Evolutionary conservation across 495 filamentous ascomycete genomes (phyloP), one percentile per base, ranked within the genome.

Genomic region (Lophium mytilinum): DNA sequence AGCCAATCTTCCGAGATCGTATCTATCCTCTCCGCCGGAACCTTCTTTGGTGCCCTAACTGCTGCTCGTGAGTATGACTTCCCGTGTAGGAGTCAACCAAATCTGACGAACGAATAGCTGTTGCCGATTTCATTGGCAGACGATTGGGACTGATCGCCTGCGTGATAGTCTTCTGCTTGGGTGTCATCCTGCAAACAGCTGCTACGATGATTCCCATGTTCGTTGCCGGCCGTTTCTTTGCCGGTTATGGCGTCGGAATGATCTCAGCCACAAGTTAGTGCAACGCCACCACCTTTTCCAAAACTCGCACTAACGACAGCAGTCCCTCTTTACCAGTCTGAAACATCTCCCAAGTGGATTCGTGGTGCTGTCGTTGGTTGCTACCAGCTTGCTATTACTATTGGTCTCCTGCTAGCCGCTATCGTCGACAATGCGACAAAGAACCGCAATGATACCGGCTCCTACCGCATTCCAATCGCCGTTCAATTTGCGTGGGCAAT

Each of bases 21-120:
- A 0, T 73, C 90, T 4, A 86, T 96, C 40, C 78, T 96, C 48
- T 95, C 90, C 1, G 88, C 85, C 9, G 90, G 90, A 54, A 96
- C 90, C 9, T 94, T 94, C 76, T 87, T 93, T 63, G 90, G 84
- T 24, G 83, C 90, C 48, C 73, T 95, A 9, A 68, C 72, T n/a
- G 88, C 89, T 12, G 85, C 85, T 3, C 75, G 68, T 51, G 60
- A 65, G 49, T 15, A 6, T 19, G 5, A 11, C 37, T 3, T 40
- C 18, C 3, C n/a, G 24, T 24, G 37, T 19, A 36, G 18, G n/a
- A 24, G 1, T n/a, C 40, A 9, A 30, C 7, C 1, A 30, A 33
- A 21, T 35, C 30, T 35, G 11, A 50, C 9, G 30, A 9, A 19
- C 1, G 15, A 24, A 2, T n/a, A 52, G 49, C 83, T 10, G 63